Conservation (phyloP, 768 basidiomycete genomes). For the Tulasnella sp. region DNA sequence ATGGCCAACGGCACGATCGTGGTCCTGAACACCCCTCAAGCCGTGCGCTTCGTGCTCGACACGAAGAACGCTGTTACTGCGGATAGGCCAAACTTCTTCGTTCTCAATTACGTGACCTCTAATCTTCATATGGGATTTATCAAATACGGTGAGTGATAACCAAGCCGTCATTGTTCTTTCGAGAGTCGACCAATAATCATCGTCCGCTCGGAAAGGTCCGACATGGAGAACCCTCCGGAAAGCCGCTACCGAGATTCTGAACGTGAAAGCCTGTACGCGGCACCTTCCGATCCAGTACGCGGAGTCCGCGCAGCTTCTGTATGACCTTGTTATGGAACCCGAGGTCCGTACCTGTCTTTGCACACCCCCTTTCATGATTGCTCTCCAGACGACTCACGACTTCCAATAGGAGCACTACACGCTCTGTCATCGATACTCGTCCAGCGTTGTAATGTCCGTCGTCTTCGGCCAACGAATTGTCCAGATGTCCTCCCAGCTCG, state of each 20-base stretch:
- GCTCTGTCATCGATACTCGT: constrained; percentile 43
- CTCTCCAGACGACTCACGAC: not conserved
- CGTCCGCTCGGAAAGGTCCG: not conserved
- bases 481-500: not conserved
- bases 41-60: constrained; percentile 43
- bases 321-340: constrained; percentile 42
- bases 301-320: constrained; percentile 43
- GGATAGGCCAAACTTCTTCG: constrained; percentile 34
- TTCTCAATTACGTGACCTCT: constrained; percentile 40
- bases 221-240: constrained; percentile 36
- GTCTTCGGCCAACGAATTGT: constrained; percentile 45
- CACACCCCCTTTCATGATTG: not conserved
- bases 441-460: constrained; percentile 43
- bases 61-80: constrained; percentile 36
- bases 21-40: constrained; percentile 40
- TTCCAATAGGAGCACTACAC: constrained; percentile 41
- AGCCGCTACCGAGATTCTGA: constrained; percentile 35
- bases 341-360: constrained; percentile 38
- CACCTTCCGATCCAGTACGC: constrained; percentile 42
- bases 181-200: not conserved
- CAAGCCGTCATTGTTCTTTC: constrained; percentile 35
- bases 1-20: constrained; percentile 39
- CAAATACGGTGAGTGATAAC: constrained; percentile 39
- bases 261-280: constrained; percentile 36
- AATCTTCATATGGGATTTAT: constrained; percentile 39